Conservation (phyloP, 192 early-diverging fungal species). For the Backusella sp. region DNA sequence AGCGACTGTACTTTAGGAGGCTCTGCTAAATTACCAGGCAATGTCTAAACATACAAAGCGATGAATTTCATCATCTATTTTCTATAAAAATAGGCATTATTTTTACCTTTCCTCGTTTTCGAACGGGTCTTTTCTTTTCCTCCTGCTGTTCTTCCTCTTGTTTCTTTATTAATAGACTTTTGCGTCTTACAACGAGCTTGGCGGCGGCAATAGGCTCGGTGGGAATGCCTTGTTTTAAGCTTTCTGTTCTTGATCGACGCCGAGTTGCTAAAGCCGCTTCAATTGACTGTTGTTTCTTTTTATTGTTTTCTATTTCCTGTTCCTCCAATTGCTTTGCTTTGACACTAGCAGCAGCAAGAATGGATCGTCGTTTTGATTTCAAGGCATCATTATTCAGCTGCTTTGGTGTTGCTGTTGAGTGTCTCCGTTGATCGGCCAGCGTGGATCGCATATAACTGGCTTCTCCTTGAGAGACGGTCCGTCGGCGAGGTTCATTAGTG, state of each 20-base stretch:
- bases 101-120: conserved; percentile 31
- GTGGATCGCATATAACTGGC: conserved; percentile 15
- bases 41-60: conserved; percentile 12
- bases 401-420: conserved; percentile 5
- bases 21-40: conserved; percentile 31
- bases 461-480: conserved; percentile 9
- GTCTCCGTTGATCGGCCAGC: neutral
- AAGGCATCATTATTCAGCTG: neutral
- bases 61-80: neutral
- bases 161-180: neutral
- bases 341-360: neutral
- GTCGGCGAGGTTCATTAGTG: conserved; percentile 1
- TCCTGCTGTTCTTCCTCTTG: neutral
- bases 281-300: neutral
- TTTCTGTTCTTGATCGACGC: conserved; percentile 10
- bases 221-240: conserved; percentile 1
- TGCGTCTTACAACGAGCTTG: neutral
- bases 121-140: neutral
- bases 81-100: too few species aligned
- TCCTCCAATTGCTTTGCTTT: conserved; percentile 1
- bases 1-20: conserved; percentile 5
- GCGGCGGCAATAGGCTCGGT: neutral
- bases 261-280: neutral
- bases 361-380: conserved; percentile 1
- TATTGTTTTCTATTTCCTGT: neutral